Evolutionary conservation across 2,329 filamentous ascomycete genomes (phyloP).

Genomic region (Cryphonectria naterciae): DNA sequence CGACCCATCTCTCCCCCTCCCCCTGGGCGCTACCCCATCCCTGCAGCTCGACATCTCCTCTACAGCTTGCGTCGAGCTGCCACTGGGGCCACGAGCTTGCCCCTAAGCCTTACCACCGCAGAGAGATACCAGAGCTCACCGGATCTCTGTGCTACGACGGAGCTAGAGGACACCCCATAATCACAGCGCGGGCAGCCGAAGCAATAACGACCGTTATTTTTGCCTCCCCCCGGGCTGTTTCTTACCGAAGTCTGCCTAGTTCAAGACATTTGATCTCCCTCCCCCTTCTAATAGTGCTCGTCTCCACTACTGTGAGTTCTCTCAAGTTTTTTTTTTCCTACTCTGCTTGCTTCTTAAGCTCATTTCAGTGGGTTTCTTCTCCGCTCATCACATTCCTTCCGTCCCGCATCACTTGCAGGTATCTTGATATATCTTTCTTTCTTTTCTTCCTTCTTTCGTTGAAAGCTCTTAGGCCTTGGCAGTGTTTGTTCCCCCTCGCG

Average conservation of each 20-base stretch:
- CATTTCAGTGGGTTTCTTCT: neutral
- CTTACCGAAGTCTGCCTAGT: conserved; percentile 24
- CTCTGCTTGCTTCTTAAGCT: conserved; percentile 6
- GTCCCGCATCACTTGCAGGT: conserved; percentile 18
- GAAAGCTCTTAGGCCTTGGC: neutral
- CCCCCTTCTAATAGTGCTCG: conserved; percentile 17
- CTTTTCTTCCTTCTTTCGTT: neutral
- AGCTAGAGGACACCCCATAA: conserved; percentile 27
- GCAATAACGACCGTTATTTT: conserved; percentile 26
- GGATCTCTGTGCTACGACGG: conserved; percentile 20
- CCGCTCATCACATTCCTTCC: conserved; percentile 10
- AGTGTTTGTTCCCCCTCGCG: neutral
- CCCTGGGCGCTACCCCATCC: conserved; percentile 9
- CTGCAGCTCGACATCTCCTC: conserved; percentile 15
- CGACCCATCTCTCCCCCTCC: conserved; percentile 11
- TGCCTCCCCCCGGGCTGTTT: conserved; percentile 15
- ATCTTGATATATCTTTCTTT: neutral
- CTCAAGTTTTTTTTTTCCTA: neutral
- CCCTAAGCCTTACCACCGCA: conserved; percentile 10
- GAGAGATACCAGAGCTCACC: conserved; percentile 16
- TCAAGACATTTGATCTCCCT: conserved; percentile 17
- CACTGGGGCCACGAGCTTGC: neutral
- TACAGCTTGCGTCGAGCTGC: conserved; percentile 1
- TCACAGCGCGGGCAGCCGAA: conserved; percentile 18
- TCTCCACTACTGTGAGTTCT: conserved; percentile 18